phyloP scores from a whole-genome alignment of 2,329 filamentous ascomycete species.

The Aspergillaceae sp. region DNA sequence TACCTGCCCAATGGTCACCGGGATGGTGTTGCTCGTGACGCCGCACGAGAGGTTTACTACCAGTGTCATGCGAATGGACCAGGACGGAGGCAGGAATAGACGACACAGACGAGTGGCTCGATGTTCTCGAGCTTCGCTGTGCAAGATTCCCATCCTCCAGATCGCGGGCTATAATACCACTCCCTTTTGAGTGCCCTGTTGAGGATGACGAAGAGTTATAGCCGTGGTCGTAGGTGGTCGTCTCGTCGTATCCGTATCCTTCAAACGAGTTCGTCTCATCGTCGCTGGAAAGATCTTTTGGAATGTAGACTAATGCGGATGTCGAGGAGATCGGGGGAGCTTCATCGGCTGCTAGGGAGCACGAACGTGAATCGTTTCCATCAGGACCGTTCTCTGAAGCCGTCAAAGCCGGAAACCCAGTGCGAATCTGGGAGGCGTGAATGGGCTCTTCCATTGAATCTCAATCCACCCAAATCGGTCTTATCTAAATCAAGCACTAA shows the following conservation, averaged over 20 bases:
- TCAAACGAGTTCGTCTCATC: slow-evolving; percentile 5
- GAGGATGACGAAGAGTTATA: slow-evolving; percentile 29
- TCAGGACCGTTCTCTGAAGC: background rate
- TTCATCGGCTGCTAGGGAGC: background rate
- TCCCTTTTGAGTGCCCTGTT: slow-evolving; percentile 11
- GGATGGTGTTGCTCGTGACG: too few relatives aligned
- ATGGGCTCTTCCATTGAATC: background rate
- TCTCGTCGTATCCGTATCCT: slow-evolving; percentile 11
- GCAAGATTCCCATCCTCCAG: slow-evolving; percentile 20
- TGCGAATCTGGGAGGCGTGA: background rate
- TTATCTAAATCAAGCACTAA: too few relatives aligned
- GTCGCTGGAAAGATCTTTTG: background rate
- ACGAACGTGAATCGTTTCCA: background rate
- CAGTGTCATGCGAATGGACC: slow-evolving; percentile 20
- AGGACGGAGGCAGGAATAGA: slow-evolving; percentile 34
- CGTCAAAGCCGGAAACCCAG: background rate
- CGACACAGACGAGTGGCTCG: slow-evolving; percentile 35
- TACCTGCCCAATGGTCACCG: too few relatives aligned
- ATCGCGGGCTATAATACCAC: slow-evolving; percentile 18
- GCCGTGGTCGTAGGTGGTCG: slow-evolving; percentile 18
- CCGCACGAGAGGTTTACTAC: too few relatives aligned
- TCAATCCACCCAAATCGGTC: background rate
- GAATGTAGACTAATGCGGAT: background rate
- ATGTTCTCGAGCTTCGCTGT: slow-evolving; percentile 20
- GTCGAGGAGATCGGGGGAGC: background rate